Conservation (phyloP, 2,329 filamentous ascomycete genomes). For the Camillea tinctor region DNA sequence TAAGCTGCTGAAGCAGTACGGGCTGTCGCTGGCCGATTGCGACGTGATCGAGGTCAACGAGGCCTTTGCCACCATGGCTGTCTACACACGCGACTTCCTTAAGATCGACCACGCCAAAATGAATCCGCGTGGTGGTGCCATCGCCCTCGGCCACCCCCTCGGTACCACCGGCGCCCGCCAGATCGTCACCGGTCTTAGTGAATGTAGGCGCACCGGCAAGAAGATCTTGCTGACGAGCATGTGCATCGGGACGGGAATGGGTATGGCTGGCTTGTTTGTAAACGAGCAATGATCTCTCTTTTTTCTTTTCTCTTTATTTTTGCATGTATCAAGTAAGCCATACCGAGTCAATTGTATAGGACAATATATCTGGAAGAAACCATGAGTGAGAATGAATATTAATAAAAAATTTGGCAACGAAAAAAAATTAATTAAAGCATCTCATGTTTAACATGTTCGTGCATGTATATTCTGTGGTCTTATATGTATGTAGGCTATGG, state of each 20-base stretch:
- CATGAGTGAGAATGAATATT: too few relatives aligned
- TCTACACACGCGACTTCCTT: slow-evolving; percentile 80
- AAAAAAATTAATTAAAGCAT: too few relatives aligned
- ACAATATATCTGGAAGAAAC: too few relatives aligned
- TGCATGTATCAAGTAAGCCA: too few relatives aligned
- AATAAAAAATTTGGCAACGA: too few relatives aligned
- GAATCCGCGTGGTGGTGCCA: slow-evolving; percentile 79
- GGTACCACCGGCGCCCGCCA: slow-evolving; percentile 75
- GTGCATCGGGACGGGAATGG: slow-evolving; percentile 73
- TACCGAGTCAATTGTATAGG: too few relatives aligned
- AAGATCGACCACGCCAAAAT: slow-evolving; percentile 72
- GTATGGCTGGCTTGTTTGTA: slow-evolving; percentile 66
- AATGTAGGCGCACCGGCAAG: slow-evolving; percentile 80
- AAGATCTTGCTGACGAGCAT: slow-evolving; percentile 91
- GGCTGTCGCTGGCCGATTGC: slow-evolving; percentile 75
- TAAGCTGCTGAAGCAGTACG: slow-evolving; percentile 81
- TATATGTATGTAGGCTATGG: too few relatives aligned
- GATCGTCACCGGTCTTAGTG: slow-evolving; percentile 86
- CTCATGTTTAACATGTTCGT: too few relatives aligned
- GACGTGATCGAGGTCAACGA: slow-evolving; percentile 96
- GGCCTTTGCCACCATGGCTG: slow-evolving; percentile 96
- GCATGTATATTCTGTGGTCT: too few relatives aligned
- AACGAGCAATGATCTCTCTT: slow-evolving; percentile 52
- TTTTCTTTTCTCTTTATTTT: neutral
- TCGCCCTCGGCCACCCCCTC: slow-evolving; percentile 80